Percentiles rank a stretch among this genome's conserved stretches.
Conservation (phyloP, 345 rosid genomes). For the Noccaea bulbosa region DNA sequence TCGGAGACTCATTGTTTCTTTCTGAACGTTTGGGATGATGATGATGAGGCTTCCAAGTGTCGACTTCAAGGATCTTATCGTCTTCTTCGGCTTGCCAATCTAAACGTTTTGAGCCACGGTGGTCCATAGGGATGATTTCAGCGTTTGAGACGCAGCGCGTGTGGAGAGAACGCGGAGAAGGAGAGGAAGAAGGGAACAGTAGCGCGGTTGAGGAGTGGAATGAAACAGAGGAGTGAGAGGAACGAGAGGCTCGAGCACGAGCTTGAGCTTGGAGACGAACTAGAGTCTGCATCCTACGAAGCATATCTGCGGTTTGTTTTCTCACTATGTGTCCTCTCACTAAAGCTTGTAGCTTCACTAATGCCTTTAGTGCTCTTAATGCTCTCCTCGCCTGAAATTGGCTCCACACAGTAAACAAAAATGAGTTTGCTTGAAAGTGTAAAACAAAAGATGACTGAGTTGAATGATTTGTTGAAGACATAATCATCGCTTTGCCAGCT, state of each 20-base stretch:
- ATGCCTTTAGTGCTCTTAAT: slow-evolving; percentile 77
- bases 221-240: slow-evolving; percentile 39
- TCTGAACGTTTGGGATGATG: slow-evolving; percentile 54
- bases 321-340: slow-evolving; percentile 92
- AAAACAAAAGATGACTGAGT: slow-evolving; percentile 9
- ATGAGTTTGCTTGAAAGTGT: slow-evolving; percentile 20
- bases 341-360: slow-evolving; percentile 92
- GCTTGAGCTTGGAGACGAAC: slow-evolving; percentile 75
- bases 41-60: slow-evolving; percentile 88
- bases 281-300: slow-evolving; percentile 77
- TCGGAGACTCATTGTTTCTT: slow-evolving; percentile 42
- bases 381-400: slow-evolving; percentile 81
- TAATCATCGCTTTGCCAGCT: slow-evolving; percentile 37
- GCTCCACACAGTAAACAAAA: slow-evolving; percentile 30
- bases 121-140: slow-evolving; percentile 33
- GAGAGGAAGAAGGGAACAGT: slow-evolving; percentile 32
- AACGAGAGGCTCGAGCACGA: slow-evolving; percentile 66
- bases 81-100: slow-evolving; percentile 73
- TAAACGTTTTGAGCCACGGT: slow-evolving; percentile 53
- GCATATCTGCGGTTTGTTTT: slow-evolving; percentile 79
- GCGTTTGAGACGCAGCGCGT: slow-evolving; percentile 39
- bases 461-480: slow-evolving; percentile 31
- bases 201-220: slow-evolving; percentile 41
- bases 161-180: slow-evolving; percentile 40
- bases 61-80: slow-evolving; percentile 90